A percentile compares a stretch with the other conserved stretches of the same genome.
Evolutionary conservation across 1,284 basidiomycete genomes (phyloP).

Genomic region (Naganishia sp.): DNA sequence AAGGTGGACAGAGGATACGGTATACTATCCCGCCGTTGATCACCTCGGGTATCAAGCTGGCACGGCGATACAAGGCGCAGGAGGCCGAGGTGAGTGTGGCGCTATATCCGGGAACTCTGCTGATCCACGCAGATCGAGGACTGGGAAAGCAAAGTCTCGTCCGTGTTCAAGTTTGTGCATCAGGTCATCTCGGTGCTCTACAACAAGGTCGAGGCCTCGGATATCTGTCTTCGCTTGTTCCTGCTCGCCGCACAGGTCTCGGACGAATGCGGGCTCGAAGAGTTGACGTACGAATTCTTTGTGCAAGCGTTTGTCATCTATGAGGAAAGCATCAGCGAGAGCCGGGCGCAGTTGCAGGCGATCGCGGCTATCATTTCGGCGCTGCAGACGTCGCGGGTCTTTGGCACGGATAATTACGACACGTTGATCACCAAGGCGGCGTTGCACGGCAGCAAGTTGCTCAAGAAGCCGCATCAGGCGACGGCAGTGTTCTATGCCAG

Average conservation of each 20-base stretch:
- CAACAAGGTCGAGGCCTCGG: slow-evolving; percentile 84
- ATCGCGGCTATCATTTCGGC: slow-evolving; percentile 89
- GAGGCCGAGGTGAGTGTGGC: slow-evolving; percentile 51
- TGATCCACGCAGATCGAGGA: slow-evolving; percentile 65
- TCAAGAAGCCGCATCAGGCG: slow-evolving; percentile 96
- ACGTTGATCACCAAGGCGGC: slow-evolving; percentile 94
- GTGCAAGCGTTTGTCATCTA: slow-evolving; percentile 94
- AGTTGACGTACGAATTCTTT: slow-evolving; percentile 91
- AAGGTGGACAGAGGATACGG: slow-evolving; percentile 88
- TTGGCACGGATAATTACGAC: slow-evolving; percentile 88
- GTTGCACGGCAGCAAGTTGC: slow-evolving; percentile 83
- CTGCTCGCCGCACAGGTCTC: slow-evolving; percentile 90
- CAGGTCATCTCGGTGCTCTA: slow-evolving; percentile 87
- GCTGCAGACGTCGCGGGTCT: slow-evolving; percentile 78
- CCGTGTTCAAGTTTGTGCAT: slow-evolving; percentile 86
- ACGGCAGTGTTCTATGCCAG: slow-evolving; percentile 90
- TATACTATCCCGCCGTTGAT: slow-evolving; percentile 93
- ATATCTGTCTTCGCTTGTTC: slow-evolving; percentile 85
- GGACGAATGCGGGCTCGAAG: slow-evolving; percentile 88
- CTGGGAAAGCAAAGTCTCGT: slow-evolving; percentile 76
- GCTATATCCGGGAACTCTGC: slow-evolving; percentile 22
- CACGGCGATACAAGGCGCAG: slow-evolving; percentile 77
- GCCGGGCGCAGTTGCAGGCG: slow-evolving; percentile 85
- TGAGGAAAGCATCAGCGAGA: slow-evolving; percentile 91
- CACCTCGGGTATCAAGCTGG: slow-evolving; percentile 83